phyloP scores from a whole-genome alignment of 2,329 filamentous ascomycete species.

The Aureobasidium lini region DNA sequence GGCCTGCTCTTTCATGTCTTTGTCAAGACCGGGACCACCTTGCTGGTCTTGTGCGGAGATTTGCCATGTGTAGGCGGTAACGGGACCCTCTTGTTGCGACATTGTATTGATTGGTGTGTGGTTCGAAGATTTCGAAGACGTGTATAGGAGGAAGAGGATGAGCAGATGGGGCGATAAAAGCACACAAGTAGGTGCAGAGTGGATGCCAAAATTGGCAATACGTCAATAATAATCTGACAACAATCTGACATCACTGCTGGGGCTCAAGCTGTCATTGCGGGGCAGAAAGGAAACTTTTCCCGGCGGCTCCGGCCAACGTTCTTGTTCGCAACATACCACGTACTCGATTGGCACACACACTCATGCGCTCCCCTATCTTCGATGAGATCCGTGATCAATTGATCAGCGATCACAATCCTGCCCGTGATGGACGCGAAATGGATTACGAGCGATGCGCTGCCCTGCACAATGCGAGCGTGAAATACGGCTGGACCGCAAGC shows the following conservation, averaged over 20 bases:
- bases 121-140: not conserved
- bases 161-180: not conserved
- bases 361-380: not conserved
- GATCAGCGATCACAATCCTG: not conserved
- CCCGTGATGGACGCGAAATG: not conserved
- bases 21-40: conserved; percentile 26
- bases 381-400: not conserved
- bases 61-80: conserved; percentile 22
- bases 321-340: too few relatives aligned
- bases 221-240: not conserved
- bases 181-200: not conserved
- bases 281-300: too few relatives aligned
- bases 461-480: not conserved
- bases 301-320: too few relatives aligned
- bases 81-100: conserved; percentile 16
- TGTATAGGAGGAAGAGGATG: not conserved
- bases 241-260: not conserved
- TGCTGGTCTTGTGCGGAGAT: conserved; percentile 25
- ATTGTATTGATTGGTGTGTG: not conserved
- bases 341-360: too few relatives aligned
- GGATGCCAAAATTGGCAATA: not conserved
- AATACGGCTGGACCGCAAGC: not conserved
- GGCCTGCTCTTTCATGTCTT: conserved; percentile 25
- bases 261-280: not conserved
- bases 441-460: not conserved